A percentile compares a stretch with the other conserved stretches of the same genome.
phyloP scores from a whole-genome alignment of 2,329 filamentous ascomycete genomes.

The Cladosporium phlei region DNA sequence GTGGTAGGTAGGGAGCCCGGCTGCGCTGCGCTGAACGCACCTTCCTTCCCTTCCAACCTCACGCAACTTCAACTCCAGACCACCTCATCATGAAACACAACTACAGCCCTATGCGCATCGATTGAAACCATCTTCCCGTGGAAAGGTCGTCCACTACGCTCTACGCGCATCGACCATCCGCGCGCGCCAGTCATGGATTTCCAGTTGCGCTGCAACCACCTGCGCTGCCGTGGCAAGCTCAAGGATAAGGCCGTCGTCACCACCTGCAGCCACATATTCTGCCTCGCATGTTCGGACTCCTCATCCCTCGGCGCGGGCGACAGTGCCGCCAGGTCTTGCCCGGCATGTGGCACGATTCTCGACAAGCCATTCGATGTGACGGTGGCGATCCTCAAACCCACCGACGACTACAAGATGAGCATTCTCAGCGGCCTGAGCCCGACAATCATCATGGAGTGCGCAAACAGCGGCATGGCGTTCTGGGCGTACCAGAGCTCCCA shows the following conservation, averaged over 20 bases:
- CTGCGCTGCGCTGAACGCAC: not conserved
- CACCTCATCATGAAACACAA: no score
- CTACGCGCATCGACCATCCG: not conserved
- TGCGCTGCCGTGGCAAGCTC: conserved; percentile 69
- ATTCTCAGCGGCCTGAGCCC: conserved; percentile 79
- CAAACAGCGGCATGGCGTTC: conserved; percentile 71
- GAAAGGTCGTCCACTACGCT: no score
- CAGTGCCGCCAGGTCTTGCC: conserved; percentile 58
- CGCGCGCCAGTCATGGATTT: conserved; percentile 59
- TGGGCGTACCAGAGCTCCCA: conserved; percentile 83
- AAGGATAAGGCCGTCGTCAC: conserved; percentile 73
- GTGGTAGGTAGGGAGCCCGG: no score
- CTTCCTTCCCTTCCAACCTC: not conserved
- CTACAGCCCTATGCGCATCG: no score
- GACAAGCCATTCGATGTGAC: conserved; percentile 70
- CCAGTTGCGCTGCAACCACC: conserved; percentile 69
- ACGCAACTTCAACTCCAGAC: conserved; percentile 7
- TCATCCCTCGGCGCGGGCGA: conserved; percentile 56
- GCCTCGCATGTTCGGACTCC: conserved; percentile 64
- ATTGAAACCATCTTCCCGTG: not conserved
- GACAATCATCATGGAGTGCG: conserved; percentile 78
- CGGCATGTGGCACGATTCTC: conserved; percentile 67
- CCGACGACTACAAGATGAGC: conserved; percentile 85
- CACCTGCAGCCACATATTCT: conserved; percentile 90
- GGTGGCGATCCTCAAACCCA: conserved; percentile 66